These are phyloP conservation scores for Mortierella sp. DNA, from an alignment of 371 early-diverging fungal genomes.

Conservation along the genomic window DNA sequence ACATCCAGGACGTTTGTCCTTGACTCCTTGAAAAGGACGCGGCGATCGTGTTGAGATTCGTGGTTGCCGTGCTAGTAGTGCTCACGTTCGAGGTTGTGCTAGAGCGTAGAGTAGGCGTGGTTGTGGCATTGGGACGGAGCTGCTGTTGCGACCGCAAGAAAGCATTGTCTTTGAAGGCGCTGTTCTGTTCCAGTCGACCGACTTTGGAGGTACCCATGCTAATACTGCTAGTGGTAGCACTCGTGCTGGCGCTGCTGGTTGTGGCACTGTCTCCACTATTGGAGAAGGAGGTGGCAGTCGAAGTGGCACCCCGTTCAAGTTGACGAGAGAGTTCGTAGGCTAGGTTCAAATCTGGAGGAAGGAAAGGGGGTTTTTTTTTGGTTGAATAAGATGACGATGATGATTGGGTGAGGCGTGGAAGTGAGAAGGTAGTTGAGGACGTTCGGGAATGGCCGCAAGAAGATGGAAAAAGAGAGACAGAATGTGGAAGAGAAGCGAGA, in stretches of 20 bases:
- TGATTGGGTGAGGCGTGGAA: no score
- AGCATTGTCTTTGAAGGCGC: conserved; percentile 23
- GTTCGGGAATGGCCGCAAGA: no score
- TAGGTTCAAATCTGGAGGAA: conserved; percentile 15
- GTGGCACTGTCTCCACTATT: neutral
- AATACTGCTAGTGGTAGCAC: neutral
- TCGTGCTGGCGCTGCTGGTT: neutral
- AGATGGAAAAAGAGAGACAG: neutral
- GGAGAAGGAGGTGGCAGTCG: neutral
- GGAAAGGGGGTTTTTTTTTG: neutral
- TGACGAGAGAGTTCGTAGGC: conserved; percentile 28
- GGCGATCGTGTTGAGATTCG: neutral
- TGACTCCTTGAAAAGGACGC: conserved; percentile 5
- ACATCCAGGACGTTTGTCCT: conserved; percentile 8
- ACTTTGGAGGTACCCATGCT: conserved; percentile 6
- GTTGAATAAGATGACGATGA: neutral
- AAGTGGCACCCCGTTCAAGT: conserved; percentile 9
- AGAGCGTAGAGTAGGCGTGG: neutral
- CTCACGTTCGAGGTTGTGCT: neutral
- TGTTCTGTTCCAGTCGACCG: conserved; percentile 21
- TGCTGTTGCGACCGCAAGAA: conserved; percentile 17
- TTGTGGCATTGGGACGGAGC: neutral
- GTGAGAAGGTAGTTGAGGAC: no score
- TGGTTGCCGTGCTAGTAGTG: neutral
- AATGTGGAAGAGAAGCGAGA: neutral